Base-by-base conservation (phyloP, 2,329 filamentous ascomycete genomes). In the Neospermospora avenae region DNA sequence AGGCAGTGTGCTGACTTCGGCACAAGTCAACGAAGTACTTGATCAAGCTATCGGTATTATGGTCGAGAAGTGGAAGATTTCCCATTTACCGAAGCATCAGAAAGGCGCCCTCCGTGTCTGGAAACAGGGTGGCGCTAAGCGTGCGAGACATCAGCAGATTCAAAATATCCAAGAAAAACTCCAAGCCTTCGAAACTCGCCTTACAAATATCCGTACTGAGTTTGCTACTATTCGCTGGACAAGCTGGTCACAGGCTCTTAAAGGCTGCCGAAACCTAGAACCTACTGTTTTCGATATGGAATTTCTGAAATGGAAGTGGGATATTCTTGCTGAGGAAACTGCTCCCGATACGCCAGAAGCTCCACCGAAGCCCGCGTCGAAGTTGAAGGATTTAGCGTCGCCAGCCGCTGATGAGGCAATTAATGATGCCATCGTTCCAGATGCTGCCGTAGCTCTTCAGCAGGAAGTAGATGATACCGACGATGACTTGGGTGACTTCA, bases 211-310 rank as follows among this genome's bases (percentile, higher is more conserved):
- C 16, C 78, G 78, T 10, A 67, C 77, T 1, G 79, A 84, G 20
- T 83, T 91, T 35, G 64, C 78, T 22, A 66, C 71, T 0, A 75
- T 80, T 16, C 70, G 77, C 31, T 91, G 86, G 82, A 71, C 74
- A 11, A 81, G 76, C 7, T 74, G 76, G 22, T 67, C 73, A 1
- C 78, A 85, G 14, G 70, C 95, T 14, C 74, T 77, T 25, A 75
- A 74, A 5, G 82, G 85, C 67, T 85, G 85, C 52, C 73, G 75
- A 11, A 80, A 76, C 37, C 75, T 96, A 57, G 85, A 93, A 61
- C 76, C 78, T 4, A 91, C 80, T 3, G 74, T 96, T 0, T 80
- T 83, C 37, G 81, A 88, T 57, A 81, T 82, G 52, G 77, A 87
- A 67, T 73, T 82, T 41, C 71, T 80, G 8, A 68, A 70, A 7